phyloP scores from a whole-genome alignment of 2,329 filamentous ascomycete species.

The Teratosphaeria epicoccoides region DNA sequence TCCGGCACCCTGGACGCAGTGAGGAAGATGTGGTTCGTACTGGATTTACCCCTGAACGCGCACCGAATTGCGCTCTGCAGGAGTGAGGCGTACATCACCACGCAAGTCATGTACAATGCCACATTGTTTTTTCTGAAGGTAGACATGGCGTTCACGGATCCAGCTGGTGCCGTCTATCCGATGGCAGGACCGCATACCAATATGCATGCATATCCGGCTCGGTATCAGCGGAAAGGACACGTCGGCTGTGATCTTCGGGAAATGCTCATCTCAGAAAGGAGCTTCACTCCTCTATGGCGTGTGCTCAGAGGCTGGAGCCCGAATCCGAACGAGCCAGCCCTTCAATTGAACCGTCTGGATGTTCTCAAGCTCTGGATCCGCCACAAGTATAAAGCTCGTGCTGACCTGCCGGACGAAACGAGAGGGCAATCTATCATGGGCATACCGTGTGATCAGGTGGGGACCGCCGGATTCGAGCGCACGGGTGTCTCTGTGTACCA shows the following conservation, averaged over 20 bases:
- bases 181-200: conserved; percentile 7
- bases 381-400: conserved; percentile 41
- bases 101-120: conserved; percentile 50
- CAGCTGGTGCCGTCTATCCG: conserved; percentile 30
- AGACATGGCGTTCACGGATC: conserved; percentile 57
- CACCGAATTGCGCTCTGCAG: conserved; percentile 46
- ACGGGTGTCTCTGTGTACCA: conserved; percentile 4
- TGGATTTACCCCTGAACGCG: conserved; percentile 52
- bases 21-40: conserved; percentile 61
- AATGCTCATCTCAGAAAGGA: conserved; percentile 35
- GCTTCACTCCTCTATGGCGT: conserved; percentile 39
- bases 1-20: conserved; percentile 15
- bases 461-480: conserved; percentile 44
- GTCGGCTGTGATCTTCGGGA: conserved; percentile 39
- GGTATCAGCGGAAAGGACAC: conserved; percentile 4
- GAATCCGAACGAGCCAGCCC: conserved; percentile 19
- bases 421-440: conserved; percentile 35
- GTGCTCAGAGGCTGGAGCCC: conserved; percentile 49
- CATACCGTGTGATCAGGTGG: conserved; percentile 44
- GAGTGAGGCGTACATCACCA: conserved; percentile 44
- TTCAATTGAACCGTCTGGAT: conserved; percentile 34
- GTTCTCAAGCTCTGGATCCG: conserved; percentile 47
- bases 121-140: conserved; percentile 63
- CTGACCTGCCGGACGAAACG: conserved; percentile 13
- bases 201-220: conserved; percentile 1